phyloP scores from a whole-genome alignment of 192 early-diverging fungal species.

The Coemansia sp. region DNA sequence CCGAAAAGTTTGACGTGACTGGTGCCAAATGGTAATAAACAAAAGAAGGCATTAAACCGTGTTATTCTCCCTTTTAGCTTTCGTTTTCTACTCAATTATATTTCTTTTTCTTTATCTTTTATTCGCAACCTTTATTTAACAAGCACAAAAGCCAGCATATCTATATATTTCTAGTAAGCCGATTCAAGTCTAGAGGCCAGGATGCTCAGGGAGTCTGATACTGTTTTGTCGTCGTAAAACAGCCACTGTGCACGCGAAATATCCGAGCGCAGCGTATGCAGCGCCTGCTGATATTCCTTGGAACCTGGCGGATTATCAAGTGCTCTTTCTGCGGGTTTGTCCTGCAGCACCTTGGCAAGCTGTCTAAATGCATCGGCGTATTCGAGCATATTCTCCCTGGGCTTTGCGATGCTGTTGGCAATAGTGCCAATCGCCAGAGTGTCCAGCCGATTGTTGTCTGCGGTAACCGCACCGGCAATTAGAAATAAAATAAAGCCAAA shows the following conservation, averaged over 20 bases:
- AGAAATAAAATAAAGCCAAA: background rate
- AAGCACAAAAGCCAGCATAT: no score
- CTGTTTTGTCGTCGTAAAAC: slow-evolving; percentile 25
- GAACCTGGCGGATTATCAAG: slow-evolving; percentile 6
- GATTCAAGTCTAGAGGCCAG: slow-evolving; percentile 15
- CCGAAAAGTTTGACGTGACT: slow-evolving; percentile 68
- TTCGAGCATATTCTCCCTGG: background rate
- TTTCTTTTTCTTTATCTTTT: slow-evolving; percentile 1
- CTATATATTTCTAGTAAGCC: slow-evolving; percentile 4
- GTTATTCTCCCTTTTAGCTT: no score
- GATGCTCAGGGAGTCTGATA: slow-evolving; percentile 9
- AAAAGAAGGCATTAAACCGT: background rate
- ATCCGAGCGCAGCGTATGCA: slow-evolving; percentile 17
- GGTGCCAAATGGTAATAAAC: slow-evolving; percentile 61
- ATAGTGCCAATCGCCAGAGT: background rate
- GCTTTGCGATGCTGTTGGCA: background rate
- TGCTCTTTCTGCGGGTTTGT: background rate
- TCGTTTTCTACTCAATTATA: no score
- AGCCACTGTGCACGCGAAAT: slow-evolving; percentile 30
- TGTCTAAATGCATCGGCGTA: slow-evolving; percentile 18
- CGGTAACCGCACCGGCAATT: background rate
- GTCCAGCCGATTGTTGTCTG: background rate
- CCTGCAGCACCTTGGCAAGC: slow-evolving; percentile 11
- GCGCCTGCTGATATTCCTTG: slow-evolving; percentile 13
- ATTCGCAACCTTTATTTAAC: no score